phyloP scores from a whole-genome alignment of 2,329 filamentous ascomycete genomes.

The Talaromyces sp. region DNA sequence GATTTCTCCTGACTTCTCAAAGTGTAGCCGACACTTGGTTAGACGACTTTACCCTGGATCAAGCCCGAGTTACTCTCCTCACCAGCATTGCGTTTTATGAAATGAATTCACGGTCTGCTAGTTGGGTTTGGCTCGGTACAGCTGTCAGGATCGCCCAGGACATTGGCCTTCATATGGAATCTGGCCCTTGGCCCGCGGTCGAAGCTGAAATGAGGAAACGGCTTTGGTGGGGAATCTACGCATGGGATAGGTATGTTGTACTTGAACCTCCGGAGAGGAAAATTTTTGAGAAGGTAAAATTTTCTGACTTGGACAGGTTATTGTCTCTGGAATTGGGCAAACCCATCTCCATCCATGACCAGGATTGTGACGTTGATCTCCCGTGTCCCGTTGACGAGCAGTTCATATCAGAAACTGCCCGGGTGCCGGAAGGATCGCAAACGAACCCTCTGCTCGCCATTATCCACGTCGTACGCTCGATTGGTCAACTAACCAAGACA shows the following conservation, averaged over 20 bases:
- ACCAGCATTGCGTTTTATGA: conserved; percentile 77
- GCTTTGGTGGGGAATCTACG: conserved; percentile 92
- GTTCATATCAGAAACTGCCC: conserved; percentile 45
- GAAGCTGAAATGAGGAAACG: conserved; percentile 82
- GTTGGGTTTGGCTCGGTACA: conserved; percentile 78
- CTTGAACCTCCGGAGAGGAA: not conserved
- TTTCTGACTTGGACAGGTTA: conserved; percentile 44
- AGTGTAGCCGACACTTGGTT: conserved; percentile 74
- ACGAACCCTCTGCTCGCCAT: conserved; percentile 71
- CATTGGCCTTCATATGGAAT: conserved; percentile 72
- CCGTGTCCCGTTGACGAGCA: conserved; percentile 79
- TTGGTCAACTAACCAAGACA: conserved; percentile 66
- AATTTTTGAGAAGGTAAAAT: no score
- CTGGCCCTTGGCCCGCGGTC: conserved; percentile 65
- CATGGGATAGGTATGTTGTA: conserved; percentile 66
- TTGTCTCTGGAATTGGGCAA: conserved; percentile 75
- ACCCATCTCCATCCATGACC: conserved; percentile 77
- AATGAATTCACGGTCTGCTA: conserved; percentile 77
- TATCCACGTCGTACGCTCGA: conserved; percentile 75
- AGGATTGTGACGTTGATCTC: conserved; percentile 78
- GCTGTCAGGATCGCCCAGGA: conserved; percentile 79
- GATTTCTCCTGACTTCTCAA: conserved; percentile 67
- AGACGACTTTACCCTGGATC: conserved; percentile 69
- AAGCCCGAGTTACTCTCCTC: conserved; percentile 67
- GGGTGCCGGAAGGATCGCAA: conserved; percentile 43